These are phyloP conservation scores for Phytophthora macrochlamydospora DNA, from an alignment of 352 stramenopile species.

Conservation along the genomic window DNA sequence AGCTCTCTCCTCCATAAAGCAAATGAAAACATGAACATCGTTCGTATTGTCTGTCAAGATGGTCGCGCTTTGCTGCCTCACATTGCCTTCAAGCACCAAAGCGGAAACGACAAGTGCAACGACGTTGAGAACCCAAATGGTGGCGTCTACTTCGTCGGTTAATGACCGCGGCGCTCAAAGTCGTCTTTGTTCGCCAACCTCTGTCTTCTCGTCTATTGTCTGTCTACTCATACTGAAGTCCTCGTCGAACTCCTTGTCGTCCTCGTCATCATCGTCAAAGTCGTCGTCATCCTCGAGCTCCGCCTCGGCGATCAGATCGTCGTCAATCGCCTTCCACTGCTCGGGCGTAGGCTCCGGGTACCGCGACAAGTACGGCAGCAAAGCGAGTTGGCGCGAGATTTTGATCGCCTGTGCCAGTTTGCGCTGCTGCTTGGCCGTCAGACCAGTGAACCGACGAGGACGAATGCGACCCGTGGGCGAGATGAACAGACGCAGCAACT, in stretches of 20 bases:
- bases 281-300: slow-evolving; percentile 63
- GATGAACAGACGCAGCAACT: slow-evolving; percentile 84
- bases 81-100: no score
- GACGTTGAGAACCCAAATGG: slow-evolving; percentile 15
- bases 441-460: slow-evolving; percentile 78
- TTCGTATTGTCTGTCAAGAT: neutral
- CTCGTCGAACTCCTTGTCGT: slow-evolving; percentile 73
- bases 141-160: slow-evolving; percentile 22
- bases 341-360: slow-evolving; percentile 83
- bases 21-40: slow-evolving; percentile 21
- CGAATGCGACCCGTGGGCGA: slow-evolving; percentile 83
- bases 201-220: slow-evolving; percentile 45
- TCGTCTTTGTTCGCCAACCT: slow-evolving; percentile 9
- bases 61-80: no score
- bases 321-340: slow-evolving; percentile 82
- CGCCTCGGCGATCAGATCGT: slow-evolving; percentile 72
- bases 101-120: no score
- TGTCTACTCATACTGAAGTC: slow-evolving; percentile 67
- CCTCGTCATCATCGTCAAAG: slow-evolving; percentile 50
- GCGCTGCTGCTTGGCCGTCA: slow-evolving; percentile 86
- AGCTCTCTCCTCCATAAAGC: slow-evolving; percentile 22
- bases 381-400: slow-evolving; percentile 73
- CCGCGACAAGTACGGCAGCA: slow-evolving; percentile 79
- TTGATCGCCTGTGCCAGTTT: slow-evolving; percentile 80
- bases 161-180: slow-evolving; percentile 12